These are phyloP conservation scores for Debaryomyces castellii DNA, from an alignment of 805 yeast genomes.

Conservation along the genomic window DNA sequence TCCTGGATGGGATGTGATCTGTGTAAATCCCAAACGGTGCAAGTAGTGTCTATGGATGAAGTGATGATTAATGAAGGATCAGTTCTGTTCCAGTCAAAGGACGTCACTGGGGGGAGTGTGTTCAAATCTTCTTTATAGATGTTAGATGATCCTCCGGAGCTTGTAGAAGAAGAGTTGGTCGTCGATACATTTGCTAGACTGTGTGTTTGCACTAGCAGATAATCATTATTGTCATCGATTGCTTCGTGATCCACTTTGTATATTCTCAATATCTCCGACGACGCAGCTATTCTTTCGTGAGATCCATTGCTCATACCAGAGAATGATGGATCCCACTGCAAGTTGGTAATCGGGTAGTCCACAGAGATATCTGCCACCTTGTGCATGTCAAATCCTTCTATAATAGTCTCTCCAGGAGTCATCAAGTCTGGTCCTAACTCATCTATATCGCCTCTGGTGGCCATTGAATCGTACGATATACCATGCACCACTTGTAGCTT, in stretches of 20 bases:
- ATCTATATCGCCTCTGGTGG: slow-evolving; percentile 14
- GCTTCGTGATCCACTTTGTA: slow-evolving; percentile 53
- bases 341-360: slow-evolving; percentile 67
- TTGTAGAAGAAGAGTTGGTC: background rate
- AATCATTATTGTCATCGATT: slow-evolving; percentile 38
- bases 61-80: slow-evolving; percentile 76
- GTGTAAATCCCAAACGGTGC: slow-evolving; percentile 89
- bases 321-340: slow-evolving; percentile 71
- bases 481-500: slow-evolving; percentile 52
- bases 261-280: slow-evolving; percentile 69
- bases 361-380: slow-evolving; percentile 52
- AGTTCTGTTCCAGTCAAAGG: slow-evolving; percentile 86
- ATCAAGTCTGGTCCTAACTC: slow-evolving; percentile 11
- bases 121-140: slow-evolving; percentile 27
- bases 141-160: slow-evolving; percentile 11
- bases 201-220: slow-evolving; percentile 40
- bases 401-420: slow-evolving; percentile 12
- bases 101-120: slow-evolving; percentile 82
- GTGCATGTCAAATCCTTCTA: slow-evolving; percentile 41
- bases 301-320: slow-evolving; percentile 20
- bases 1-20: slow-evolving; percentile 20
- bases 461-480: slow-evolving; percentile 22
- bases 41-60: slow-evolving; percentile 91
- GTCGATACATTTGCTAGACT: slow-evolving; percentile 37
- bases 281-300: slow-evolving; percentile 56